A percentile compares a stretch with the other conserved stretches of the same genome.
Conservation (phyloP, 306 rosid species). For the Rosa lucieae region DNA sequence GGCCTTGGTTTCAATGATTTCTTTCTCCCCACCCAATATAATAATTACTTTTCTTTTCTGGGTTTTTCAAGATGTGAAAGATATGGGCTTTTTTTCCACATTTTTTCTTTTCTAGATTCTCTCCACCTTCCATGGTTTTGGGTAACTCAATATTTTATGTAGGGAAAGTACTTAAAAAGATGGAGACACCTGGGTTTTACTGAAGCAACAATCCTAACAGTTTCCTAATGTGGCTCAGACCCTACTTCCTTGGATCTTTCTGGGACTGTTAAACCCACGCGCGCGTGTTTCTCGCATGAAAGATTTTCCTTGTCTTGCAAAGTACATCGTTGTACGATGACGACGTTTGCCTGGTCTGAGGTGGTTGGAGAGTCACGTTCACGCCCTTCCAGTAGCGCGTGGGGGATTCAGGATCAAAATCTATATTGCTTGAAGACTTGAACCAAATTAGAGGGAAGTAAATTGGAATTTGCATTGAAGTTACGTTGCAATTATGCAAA, state of each 20-base stretch:
- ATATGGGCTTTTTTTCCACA: constrained; percentile 19
- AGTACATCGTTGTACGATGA: constrained; percentile 7
- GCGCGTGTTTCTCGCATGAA: constrained; percentile 11
- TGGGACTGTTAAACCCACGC: constrained; percentile 14
- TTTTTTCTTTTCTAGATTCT: constrained; percentile 38
- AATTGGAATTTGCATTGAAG: constrained; percentile 1
- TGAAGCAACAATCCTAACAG: constrained; percentile 35
- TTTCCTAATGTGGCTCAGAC: constrained; percentile 27
- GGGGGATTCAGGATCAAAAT: not conserved
- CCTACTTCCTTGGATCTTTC: constrained; percentile 4
- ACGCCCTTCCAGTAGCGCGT: constrained; percentile 3
- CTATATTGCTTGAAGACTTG: not conserved
- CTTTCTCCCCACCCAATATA: not conserved
- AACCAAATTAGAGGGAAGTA: not conserved
- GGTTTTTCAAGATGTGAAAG: constrained; percentile 30
- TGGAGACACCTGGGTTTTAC: constrained; percentile 38
- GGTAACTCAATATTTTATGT: constrained; percentile 29
- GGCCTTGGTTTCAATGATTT: constrained; percentile 30
- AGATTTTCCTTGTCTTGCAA: not conserved
- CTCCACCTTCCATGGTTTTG: constrained; percentile 43
- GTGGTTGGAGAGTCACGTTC: not conserved
- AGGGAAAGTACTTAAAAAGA: constrained; percentile 34
- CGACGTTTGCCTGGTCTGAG: not conserved
- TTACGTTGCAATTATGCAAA: constrained; percentile 16
- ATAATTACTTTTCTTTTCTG: constrained; percentile 1